phyloP scores from a whole-genome alignment of 2,329 filamentous ascomycete genomes.

The Didymella sp. region DNA sequence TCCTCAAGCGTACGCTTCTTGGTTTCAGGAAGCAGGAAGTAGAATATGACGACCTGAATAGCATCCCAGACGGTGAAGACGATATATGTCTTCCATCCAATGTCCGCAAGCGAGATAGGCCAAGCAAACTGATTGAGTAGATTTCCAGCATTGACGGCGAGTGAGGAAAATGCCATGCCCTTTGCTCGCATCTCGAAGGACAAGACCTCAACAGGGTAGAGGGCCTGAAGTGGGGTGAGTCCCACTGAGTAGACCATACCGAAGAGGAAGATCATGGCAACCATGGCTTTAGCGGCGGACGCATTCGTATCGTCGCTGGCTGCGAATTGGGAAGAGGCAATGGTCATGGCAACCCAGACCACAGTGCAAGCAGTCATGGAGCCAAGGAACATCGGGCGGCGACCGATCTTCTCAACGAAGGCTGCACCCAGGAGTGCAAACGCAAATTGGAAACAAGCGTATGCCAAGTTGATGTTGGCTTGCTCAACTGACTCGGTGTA shows the following conservation, averaged over 20 bases:
- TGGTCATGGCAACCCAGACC: constrained; percentile 15
- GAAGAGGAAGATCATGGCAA: constrained; percentile 52
- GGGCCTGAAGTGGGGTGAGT: constrained; percentile 55
- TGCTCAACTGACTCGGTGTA: neutral
- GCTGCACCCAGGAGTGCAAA: neutral
- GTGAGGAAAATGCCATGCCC: constrained; percentile 57
- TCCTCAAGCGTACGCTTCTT: constrained; percentile 1
- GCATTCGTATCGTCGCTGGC: neutral
- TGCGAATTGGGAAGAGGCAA: neutral
- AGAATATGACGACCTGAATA: neutral
- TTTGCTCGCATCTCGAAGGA: constrained; percentile 58
- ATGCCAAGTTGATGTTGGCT: constrained; percentile 1
- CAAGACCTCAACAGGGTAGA: constrained; percentile 59
- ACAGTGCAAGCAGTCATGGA: neutral
- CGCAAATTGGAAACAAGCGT: neutral
- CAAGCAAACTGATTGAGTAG: constrained; percentile 58
- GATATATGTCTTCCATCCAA: constrained; percentile 48
- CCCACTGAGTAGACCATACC: constrained; percentile 48
- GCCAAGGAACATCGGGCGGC: neutral
- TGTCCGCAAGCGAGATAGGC: constrained; percentile 49
- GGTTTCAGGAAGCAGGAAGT: constrained; percentile 1
- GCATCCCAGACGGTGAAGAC: constrained; percentile 2
- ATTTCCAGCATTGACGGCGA: constrained; percentile 55
- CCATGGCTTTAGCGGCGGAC: neutral
- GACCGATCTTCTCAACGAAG: neutral